Base-by-base conservation (phyloP, 768 basidiomycete species). In the Porphyrellus cyaneotinctus region DNA sequence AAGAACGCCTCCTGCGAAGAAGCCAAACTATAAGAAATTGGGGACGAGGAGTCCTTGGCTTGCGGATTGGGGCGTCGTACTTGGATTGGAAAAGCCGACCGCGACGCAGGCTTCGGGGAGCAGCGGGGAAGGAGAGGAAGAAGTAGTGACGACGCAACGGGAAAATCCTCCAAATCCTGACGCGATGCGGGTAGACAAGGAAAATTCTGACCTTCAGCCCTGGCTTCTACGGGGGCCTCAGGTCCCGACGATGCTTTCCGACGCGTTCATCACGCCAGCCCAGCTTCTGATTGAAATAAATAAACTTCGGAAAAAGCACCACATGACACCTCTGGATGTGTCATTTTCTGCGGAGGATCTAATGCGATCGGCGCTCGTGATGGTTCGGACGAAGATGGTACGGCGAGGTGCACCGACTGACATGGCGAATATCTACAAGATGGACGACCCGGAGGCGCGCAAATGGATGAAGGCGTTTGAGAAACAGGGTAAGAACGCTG, bases 1-100 rank as follows among this genome's bases (percentile, higher is more conserved):
- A 45, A 72, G 85, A 51, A 90, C 85, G 48, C 95, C 95, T 15
- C 87, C 89, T 8, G 94, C 91, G 7, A 99, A 97, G 72, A 78
- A 91, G 51, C 75, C 81, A 9, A 90, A 87, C 59, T 93, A 78
- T 56, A 74, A 72, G 18, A 83, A 80, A 55, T 60, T 91, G 38
- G 83, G 80, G 6, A 85, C 81, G 0, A 66, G 74, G 49, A 85
- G 81, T 63, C 88, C 91, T 2, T 97, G 87, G 85, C 71, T 70
- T 43, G 78, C 87, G 2, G 84, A 92, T 58, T 95, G 92, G 91
- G 74, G 73, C 12, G 73, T 74, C 22, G 73, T 88, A n/a, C 76
- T 91, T n/a, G 84, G 84, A 3, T 54, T 85, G 28, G 58, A 68
- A 7, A 51, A 54, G 49, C 60, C 30, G 52, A 50, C 24, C 37